Percentiles rank a stretch among this genome's conserved stretches.
These are phyloP conservation scores for Penicillium hordei DNA, from an alignment of 2,329 filamentous ascomycete species.

Conservation along the genomic window DNA sequence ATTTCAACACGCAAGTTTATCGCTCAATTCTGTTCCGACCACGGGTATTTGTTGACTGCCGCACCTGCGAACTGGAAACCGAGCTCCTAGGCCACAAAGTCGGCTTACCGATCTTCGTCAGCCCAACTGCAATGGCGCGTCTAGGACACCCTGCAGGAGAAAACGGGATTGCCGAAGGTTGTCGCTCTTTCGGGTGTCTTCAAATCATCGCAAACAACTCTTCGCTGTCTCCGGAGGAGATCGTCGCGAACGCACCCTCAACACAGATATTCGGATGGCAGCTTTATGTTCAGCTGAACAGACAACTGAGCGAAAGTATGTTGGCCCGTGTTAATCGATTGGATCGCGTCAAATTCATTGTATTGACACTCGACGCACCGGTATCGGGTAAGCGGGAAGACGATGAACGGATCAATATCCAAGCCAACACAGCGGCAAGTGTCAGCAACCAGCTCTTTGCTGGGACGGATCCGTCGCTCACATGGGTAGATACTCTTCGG, in stretches of 20 bases:
- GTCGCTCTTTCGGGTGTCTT: constrained; percentile 71
- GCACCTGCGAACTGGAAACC: constrained; percentile 70
- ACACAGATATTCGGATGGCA: constrained; percentile 4
- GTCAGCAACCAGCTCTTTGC: constrained; percentile 81
- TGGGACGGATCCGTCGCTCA: constrained; percentile 82
- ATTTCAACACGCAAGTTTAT: constrained; percentile 76
- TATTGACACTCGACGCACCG: constrained; percentile 3
- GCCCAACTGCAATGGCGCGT: constrained; percentile 86
- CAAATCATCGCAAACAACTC: constrained; percentile 65
- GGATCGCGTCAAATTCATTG: background rate
- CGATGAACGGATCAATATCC: background rate
- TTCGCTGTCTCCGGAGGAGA: background rate
- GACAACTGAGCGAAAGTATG: background rate
- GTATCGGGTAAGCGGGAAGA: constrained; percentile 5
- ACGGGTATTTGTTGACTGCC: constrained; percentile 84
- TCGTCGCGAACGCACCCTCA: background rate
- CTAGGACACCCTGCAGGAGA: constrained; percentile 83
- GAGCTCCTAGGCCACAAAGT: constrained; percentile 72
- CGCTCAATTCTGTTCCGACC: constrained; percentile 80
- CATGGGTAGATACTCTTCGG: constrained; percentile 76
- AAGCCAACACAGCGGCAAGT: constrained; percentile 53
- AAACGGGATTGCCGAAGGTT: constrained; percentile 77
- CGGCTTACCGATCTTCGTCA: constrained; percentile 75
- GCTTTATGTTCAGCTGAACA: constrained; percentile 3
- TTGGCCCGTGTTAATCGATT: background rate